These are phyloP conservation scores for Phragmites australis DNA, from an alignment of 176 grass and related monocot species.

Conservation along the genomic window DNA sequence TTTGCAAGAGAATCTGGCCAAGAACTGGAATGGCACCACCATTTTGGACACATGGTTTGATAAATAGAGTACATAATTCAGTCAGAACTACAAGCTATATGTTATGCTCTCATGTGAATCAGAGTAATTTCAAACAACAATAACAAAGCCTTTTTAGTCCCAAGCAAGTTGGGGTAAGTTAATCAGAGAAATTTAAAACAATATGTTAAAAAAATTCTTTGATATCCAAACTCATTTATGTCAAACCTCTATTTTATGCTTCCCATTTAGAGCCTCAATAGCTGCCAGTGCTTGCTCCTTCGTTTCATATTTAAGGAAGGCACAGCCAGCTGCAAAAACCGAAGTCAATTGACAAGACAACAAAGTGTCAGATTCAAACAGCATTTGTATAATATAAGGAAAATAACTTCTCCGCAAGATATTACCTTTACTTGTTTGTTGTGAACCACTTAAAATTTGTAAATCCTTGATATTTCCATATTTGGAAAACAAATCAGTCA, in stretches of 20 bases:
- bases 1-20: background rate
- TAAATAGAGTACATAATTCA: slow-evolving; percentile 12
- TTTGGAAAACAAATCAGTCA: slow-evolving; percentile 73
- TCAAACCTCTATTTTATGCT: slow-evolving; percentile 60
- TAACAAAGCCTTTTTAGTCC: too few relatives aligned
- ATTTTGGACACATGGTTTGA: background rate
- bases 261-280: slow-evolving; percentile 73
- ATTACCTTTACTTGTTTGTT: slow-evolving; percentile 95
- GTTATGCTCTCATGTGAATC: background rate
- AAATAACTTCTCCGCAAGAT: slow-evolving; percentile 32
- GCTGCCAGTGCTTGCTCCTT: slow-evolving; percentile 96
- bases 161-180: too few relatives aligned
- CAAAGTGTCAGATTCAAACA: background rate
- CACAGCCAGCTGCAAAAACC: slow-evolving; percentile 71
- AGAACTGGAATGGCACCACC: background rate
- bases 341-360: slow-evolving; percentile 27
- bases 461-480: slow-evolving; percentile 96
- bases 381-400: background rate
- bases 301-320: slow-evolving; percentile 94
- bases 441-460: slow-evolving; percentile 93
- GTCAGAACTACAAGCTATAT: background rate
- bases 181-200: slow-evolving; percentile 3
- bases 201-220: background rate
- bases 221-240: slow-evolving; percentile 10
- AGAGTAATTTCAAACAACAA: slow-evolving; percentile 3